Percentiles rank a stretch among this genome's conserved stretches.
phyloP scores from a whole-genome alignment of 2,329 filamentous ascomycete species.

The Colletotrichum salicis region DNA sequence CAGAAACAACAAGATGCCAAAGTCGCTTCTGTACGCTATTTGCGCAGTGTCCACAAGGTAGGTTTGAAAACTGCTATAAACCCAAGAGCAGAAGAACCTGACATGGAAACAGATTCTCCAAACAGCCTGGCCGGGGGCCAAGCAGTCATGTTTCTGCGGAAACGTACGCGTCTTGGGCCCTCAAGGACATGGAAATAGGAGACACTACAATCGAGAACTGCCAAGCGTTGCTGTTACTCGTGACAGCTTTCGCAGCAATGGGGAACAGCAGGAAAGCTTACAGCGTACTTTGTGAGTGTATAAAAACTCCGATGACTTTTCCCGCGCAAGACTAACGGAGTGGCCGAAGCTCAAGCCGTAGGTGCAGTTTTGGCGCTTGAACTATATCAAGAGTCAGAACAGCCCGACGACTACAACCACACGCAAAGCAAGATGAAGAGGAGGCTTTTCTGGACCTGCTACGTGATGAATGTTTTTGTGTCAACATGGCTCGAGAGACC shows the following conservation, averaged over 20 bases:
- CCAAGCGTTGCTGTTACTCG: constrained; percentile 15
- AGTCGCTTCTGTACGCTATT: constrained; percentile 11
- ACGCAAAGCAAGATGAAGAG: neutral
- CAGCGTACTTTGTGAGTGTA: constrained; percentile 10
- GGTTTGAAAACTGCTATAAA: neutral
- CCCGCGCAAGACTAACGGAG: neutral
- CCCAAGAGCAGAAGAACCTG: neutral
- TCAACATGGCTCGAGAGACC: constrained; percentile 28
- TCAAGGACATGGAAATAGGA: constrained; percentile 10
- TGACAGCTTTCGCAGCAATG: constrained; percentile 15
- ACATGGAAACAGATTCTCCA: constrained; percentile 6
- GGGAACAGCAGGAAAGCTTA: constrained; percentile 17
- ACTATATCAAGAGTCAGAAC: constrained; percentile 1
- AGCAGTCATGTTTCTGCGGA: constrained; percentile 28
- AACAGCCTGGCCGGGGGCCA: constrained; percentile 7
- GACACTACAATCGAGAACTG: constrained; percentile 17
- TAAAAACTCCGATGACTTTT: accelerated
- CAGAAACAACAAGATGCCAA: constrained; percentile 21
- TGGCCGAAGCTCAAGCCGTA: constrained; percentile 17
- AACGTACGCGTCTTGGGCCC: constrained; percentile 21
- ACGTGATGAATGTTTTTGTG: constrained; percentile 22
- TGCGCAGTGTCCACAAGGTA: constrained; percentile 30
- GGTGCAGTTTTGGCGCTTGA: constrained; percentile 16
- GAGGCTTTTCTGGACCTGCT: constrained; percentile 26
- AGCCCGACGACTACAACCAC: neutral